A percentile compares a stretch with the other conserved stretches of the same genome.
Conservation (phyloP, 1,284 basidiomycete species). For the Trichosporon faecale region DNA sequence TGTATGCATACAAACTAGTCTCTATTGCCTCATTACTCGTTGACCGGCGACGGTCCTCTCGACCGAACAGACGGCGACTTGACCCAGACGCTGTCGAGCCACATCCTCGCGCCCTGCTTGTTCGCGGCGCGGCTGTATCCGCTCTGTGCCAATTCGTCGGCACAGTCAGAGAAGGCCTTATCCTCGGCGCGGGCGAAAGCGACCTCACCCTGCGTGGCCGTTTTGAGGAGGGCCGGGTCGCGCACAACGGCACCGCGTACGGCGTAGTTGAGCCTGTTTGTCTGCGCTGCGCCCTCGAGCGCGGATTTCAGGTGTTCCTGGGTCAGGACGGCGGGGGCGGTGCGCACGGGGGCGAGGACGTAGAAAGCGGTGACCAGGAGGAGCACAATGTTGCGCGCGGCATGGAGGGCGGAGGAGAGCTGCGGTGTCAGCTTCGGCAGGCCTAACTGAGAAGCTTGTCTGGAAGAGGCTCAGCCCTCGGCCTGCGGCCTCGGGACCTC, state of each 20-base stretch:
- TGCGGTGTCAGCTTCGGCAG: constrained; percentile 17
- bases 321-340: not conserved
- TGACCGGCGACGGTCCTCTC: not conserved
- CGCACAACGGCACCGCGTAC: constrained; percentile 25
- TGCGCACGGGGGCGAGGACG: constrained; percentile 32
- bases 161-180: not conserved
- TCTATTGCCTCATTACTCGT: too few relatives aligned
- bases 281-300: constrained; percentile 21
- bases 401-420: constrained; percentile 34
- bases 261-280: constrained; percentile 25
- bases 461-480: too few relatives aligned
- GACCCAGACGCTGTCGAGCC: not conserved
- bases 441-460: too few relatives aligned
- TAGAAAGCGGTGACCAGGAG: constrained; percentile 33
- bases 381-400: constrained; percentile 29
- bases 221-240: constrained; percentile 16
- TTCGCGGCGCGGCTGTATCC: not conserved
- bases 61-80: not conserved
- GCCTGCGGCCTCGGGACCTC: too few relatives aligned
- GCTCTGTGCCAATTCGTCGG: not conserved
- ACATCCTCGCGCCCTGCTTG: not conserved
- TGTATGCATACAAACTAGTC: not conserved
- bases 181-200: constrained; percentile 12
- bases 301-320: not conserved
- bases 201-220: not conserved